Evolutionary conservation across 148 eudicot genomes (phyloP).

Genomic region (Cornus florida): DNA sequence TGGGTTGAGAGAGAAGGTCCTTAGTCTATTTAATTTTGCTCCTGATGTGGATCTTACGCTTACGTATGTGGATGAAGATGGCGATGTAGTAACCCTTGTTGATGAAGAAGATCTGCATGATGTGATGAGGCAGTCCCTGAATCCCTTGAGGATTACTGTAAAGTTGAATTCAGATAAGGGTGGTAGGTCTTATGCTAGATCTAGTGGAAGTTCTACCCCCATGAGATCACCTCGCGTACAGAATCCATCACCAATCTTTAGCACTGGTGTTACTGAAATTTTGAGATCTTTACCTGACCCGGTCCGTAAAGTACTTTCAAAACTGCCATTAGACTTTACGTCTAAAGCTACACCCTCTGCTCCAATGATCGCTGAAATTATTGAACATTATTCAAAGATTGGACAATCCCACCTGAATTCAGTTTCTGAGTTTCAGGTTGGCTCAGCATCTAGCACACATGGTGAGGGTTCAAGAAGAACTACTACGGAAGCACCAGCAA

Average conservation of each 20-base stretch:
- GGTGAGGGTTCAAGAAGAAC: constrained; percentile 2
- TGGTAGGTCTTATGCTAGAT: constrained; percentile 7
- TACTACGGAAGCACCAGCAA: not conserved
- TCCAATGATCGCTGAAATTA: constrained; percentile 47
- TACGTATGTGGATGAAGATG: constrained; percentile 73
- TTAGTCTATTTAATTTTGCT: constrained; percentile 49
- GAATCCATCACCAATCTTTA: constrained; percentile 19
- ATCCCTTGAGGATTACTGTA: constrained; percentile 71
- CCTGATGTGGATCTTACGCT: constrained; percentile 37
- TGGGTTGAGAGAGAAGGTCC: constrained; percentile 50
- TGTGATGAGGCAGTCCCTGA: constrained; percentile 51
- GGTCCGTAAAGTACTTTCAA: constrained; percentile 37
- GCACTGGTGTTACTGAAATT: constrained; percentile 30
- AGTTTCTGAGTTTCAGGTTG: constrained; percentile 18
- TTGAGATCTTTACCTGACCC: constrained; percentile 59
- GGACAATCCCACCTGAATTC: constrained; percentile 37
- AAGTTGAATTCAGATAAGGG: constrained; percentile 28
- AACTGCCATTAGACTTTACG: constrained; percentile 48
- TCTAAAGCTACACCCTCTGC: constrained; percentile 43
- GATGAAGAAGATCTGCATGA: constrained; percentile 74
- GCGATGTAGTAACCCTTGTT: constrained; percentile 60
- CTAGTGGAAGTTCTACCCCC: constrained; percentile 40
- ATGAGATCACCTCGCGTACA: constrained; percentile 27
- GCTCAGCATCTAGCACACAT: constrained; percentile 12
- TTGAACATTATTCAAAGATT: constrained; percentile 37